Conservation (phyloP, 306 rosid genomes). For the Pueraria montana region DNA sequence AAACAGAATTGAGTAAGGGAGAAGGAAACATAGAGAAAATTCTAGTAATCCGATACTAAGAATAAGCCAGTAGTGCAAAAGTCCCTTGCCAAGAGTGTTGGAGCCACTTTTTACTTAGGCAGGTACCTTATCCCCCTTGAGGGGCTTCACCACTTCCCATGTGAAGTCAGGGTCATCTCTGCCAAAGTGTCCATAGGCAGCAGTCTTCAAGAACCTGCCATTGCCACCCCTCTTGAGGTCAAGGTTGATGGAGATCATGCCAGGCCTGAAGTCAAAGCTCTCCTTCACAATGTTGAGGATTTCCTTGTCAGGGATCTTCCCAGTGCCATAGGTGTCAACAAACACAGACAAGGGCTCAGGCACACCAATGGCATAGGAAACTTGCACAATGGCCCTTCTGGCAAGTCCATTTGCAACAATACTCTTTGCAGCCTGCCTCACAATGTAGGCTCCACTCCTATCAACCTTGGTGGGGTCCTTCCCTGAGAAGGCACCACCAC, state of each 20-base stretch:
- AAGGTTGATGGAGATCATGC: slow-evolving; percentile 65
- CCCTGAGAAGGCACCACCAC: slow-evolving; percentile 64
- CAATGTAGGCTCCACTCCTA: slow-evolving; percentile 61
- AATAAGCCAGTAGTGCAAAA: slow-evolving; percentile 27
- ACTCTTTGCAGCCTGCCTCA: slow-evolving; percentile 59
- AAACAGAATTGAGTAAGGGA: neutral
- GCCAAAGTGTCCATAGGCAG: slow-evolving; percentile 66
- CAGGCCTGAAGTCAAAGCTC: slow-evolving; percentile 61
- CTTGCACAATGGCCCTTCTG: slow-evolving; percentile 60
- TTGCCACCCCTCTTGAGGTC: slow-evolving; percentile 69
- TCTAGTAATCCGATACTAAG: slow-evolving; percentile 23
- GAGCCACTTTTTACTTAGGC: slow-evolving; percentile 48
- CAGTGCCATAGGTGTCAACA: slow-evolving; percentile 58
- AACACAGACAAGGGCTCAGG: slow-evolving; percentile 65
- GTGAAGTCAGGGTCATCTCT: slow-evolving; percentile 65
- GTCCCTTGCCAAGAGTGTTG: neutral
- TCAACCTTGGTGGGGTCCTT: slow-evolving; percentile 63
- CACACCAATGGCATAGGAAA: slow-evolving; percentile 66
- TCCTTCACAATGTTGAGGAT: slow-evolving; percentile 62
- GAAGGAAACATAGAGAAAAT: neutral
- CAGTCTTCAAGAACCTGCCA: slow-evolving; percentile 61
- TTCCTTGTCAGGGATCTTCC: slow-evolving; percentile 58
- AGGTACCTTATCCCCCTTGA: slow-evolving; percentile 60
- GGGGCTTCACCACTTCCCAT: slow-evolving; percentile 75
- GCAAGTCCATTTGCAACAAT: slow-evolving; percentile 60